phyloP scores from a whole-genome alignment of 2,329 filamentous ascomycete species.

The Sclerotinia sclerotiorum region DNA sequence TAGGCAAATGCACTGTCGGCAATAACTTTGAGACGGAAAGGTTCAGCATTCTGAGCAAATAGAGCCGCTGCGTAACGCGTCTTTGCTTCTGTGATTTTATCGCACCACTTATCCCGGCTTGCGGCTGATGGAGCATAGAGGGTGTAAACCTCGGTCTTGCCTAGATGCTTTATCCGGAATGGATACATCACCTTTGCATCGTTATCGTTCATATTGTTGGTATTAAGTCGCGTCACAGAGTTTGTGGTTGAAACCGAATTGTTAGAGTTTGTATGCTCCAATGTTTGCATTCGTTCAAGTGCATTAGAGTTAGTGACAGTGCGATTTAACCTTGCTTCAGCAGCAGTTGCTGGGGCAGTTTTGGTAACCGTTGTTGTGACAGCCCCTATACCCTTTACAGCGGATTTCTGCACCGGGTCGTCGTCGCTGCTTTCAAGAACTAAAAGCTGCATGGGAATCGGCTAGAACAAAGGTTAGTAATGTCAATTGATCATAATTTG shows the following conservation, averaged over 20 bases:
- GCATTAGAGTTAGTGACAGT: conserved; percentile 37
- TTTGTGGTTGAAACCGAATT: conserved; percentile 59
- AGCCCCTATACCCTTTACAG: conserved; percentile 57
- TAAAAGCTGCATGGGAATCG: conserved; percentile 94
- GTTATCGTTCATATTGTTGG: conserved; percentile 49
- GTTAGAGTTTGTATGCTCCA: conserved; percentile 68
- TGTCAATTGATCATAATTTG: background rate
- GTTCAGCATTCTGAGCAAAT: conserved; percentile 90
- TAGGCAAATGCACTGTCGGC: conserved; percentile 90
- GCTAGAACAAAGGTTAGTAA: conserved; percentile 58
- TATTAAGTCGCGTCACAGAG: conserved; percentile 48
- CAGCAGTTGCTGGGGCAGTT: conserved; percentile 60
- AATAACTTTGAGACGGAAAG: conserved; percentile 87
- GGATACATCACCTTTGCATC: conserved; percentile 66
- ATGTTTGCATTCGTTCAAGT: conserved; percentile 49
- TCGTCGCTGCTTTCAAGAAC: conserved; percentile 92
- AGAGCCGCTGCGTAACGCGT: conserved; percentile 87
- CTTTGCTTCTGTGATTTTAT: conserved; percentile 92
- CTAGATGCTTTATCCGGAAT: conserved; percentile 93
- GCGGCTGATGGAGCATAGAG: conserved; percentile 78
- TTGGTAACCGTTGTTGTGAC: conserved; percentile 59
- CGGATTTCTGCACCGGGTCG: conserved; percentile 79
- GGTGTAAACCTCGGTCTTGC: conserved; percentile 82
- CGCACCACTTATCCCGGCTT: conserved; percentile 83
- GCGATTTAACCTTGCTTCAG: conserved; percentile 52